phyloP scores from a whole-genome alignment of 306 rosid genomes.

The Bauhinia variegata region DNA sequence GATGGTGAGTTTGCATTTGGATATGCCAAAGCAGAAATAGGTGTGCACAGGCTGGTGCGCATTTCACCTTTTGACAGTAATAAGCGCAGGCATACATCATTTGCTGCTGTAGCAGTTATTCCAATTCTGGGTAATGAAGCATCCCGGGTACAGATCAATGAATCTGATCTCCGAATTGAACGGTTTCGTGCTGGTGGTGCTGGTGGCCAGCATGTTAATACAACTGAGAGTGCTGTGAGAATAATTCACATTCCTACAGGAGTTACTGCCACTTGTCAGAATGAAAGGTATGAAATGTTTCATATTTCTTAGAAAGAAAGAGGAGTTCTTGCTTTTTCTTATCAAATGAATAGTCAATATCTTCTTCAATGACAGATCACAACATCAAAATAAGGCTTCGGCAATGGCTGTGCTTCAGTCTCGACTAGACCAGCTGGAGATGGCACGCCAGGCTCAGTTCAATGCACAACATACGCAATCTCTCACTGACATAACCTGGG shows the following conservation, averaged over 20 bases:
- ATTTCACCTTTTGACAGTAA: conserved; percentile 94
- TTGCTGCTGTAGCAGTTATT: conserved; percentile 96
- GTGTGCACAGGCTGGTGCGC: conserved; percentile 94
- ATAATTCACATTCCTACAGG: conserved; percentile 92
- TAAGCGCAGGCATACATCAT: conserved; percentile 93
- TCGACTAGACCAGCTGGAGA: conserved; percentile 87
- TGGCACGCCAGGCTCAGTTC: conserved; percentile 87
- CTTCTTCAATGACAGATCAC: conserved; percentile 65
- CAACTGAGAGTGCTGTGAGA: conserved; percentile 94
- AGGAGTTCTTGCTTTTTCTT: conserved; percentile 8
- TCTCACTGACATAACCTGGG: conserved; percentile 95
- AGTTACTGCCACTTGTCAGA: conserved; percentile 90
- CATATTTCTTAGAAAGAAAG: not conserved
- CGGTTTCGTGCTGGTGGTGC: conserved; percentile 90
- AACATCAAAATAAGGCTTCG: conserved; percentile 88
- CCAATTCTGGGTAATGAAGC: conserved; percentile 79
- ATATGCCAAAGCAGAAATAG: conserved; percentile 97
- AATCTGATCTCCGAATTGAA: conserved; percentile 92
- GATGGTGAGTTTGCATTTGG: conserved; percentile 96
- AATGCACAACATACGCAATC: conserved; percentile 85
- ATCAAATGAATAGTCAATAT: not conserved
- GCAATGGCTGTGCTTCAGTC: conserved; percentile 96
- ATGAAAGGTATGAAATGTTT: conserved; percentile 67
- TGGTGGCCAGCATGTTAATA: conserved; percentile 95
- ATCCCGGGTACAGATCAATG: conserved; percentile 77